phyloP scores from a whole-genome alignment of 192 early-diverging fungal species.

The Dispira simplex region DNA sequence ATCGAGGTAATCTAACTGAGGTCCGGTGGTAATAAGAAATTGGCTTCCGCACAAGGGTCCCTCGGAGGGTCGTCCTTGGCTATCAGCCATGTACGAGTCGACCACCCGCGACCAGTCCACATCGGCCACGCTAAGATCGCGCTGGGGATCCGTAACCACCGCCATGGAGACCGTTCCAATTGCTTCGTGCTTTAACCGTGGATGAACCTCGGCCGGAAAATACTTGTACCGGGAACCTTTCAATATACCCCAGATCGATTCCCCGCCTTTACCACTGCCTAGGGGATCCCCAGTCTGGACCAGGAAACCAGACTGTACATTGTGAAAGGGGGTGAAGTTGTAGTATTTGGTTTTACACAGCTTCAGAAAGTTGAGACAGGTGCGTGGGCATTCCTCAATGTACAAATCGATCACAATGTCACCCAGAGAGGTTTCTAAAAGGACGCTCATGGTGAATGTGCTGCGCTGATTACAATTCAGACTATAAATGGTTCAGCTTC shows the following conservation, averaged over 20 bases:
- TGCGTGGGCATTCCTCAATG: constrained; percentile 46
- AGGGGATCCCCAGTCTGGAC: constrained; percentile 61
- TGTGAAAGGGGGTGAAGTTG: constrained; percentile 69
- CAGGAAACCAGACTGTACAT: constrained; percentile 68
- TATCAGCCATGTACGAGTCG: constrained; percentile 19
- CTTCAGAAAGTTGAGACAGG: constrained; percentile 70
- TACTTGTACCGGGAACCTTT: constrained; percentile 38
- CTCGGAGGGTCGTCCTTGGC: constrained; percentile 7
- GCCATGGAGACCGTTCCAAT: constrained; percentile 71
- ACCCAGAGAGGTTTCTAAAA: constrained; percentile 80
- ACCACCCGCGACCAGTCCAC: constrained; percentile 15
- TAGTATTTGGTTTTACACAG: constrained; percentile 82
- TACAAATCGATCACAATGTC: constrained; percentile 83
- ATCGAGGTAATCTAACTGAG: constrained; percentile 63
- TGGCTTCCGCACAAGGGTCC: constrained; percentile 49
- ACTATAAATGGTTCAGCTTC: no score
- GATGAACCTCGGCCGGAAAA: constrained; percentile 65
- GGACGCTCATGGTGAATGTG: constrained; percentile 38
- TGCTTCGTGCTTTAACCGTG: constrained; percentile 59
- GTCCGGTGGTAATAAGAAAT: constrained; percentile 71
- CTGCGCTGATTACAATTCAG: no score
- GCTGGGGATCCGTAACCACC: constrained; percentile 20
- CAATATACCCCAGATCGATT: constrained; percentile 50
- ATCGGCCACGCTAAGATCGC: constrained; percentile 10
- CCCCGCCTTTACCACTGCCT: constrained; percentile 52